These are phyloP conservation scores for Pestalotiopsis sp. DNA, from an alignment of 2,329 filamentous ascomycete genomes.

Conservation along the genomic window DNA sequence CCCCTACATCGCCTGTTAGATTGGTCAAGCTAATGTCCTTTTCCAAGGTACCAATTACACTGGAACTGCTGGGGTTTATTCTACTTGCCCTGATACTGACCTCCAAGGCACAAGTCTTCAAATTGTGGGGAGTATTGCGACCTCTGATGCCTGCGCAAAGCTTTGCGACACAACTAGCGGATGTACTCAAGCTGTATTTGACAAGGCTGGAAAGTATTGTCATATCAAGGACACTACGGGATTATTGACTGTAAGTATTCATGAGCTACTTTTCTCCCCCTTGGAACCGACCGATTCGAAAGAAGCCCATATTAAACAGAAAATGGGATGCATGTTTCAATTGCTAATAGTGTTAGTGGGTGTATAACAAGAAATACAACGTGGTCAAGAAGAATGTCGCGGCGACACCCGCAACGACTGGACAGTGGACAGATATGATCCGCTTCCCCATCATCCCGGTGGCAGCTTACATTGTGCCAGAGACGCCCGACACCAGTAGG, in stretches of 20 bases:
- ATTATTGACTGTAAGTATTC: not conserved
- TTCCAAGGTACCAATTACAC: not conserved
- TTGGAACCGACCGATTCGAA: no score
- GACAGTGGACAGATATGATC: constrained; percentile 26
- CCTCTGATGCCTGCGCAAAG: constrained; percentile 2
- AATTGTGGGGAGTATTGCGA: constrained; percentile 6
- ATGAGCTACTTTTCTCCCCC: not conserved
- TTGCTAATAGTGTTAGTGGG: constrained; percentile 16
- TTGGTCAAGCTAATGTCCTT: not conserved
- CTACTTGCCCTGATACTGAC: constrained; percentile 9
- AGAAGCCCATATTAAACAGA: not conserved
- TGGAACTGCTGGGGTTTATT: not conserved
- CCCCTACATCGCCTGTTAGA: not conserved
- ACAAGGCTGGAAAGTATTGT: constrained; percentile 12
- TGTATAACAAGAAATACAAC: constrained; percentile 16
- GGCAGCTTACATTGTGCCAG: constrained; percentile 28
- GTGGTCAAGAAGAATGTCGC: constrained; percentile 12
- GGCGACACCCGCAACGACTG: constrained; percentile 1
- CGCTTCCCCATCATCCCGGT: constrained; percentile 27
- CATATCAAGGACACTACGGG: constrained; percentile 13
- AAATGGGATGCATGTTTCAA: not conserved
- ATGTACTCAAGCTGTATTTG: constrained; percentile 13
- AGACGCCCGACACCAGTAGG: constrained; percentile 22
- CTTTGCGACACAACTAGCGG: constrained; percentile 8
- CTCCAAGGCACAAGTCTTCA: not conserved